Conservation (phyloP, 2,329 filamentous ascomycete species). For the Pleomassaria siparia region DNA sequence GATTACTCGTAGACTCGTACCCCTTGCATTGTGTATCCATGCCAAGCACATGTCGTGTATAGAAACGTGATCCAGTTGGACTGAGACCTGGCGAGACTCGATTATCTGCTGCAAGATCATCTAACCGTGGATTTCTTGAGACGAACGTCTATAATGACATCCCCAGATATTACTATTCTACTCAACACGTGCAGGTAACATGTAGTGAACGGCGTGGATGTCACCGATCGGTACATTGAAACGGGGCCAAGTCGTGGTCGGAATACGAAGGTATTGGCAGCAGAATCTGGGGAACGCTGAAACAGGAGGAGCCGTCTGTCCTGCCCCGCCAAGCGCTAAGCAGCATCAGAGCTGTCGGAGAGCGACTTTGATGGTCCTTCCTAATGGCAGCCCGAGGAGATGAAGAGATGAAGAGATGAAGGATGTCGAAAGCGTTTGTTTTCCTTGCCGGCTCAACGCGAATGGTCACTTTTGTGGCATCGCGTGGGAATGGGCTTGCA, state of each 20-base stretch:
- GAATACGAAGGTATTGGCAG: slow-evolving; percentile 6
- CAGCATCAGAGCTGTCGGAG: slow-evolving; percentile 18
- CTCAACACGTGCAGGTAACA: too few species aligned
- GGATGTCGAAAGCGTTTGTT: background rate
- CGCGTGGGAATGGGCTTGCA: background rate
- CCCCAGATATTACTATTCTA: too few species aligned
- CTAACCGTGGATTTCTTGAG: too few species aligned
- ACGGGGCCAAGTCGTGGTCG: background rate
- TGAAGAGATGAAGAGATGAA: too few species aligned
- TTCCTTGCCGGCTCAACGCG: background rate
- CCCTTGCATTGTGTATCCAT: too few species aligned
- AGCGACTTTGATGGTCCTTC: slow-evolving; percentile 2
- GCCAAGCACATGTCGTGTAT: too few species aligned
- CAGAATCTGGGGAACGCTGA: slow-evolving; percentile 11
- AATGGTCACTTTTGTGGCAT: background rate
- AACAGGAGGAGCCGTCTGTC: slow-evolving; percentile 8
- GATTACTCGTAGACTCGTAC: too few species aligned
- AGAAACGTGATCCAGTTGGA: too few species aligned
- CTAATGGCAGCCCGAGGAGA: background rate
- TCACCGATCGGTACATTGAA: background rate
- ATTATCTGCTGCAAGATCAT: too few species aligned
- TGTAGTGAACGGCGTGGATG: background rate
- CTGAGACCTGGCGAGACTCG: too few species aligned
- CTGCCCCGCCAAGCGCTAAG: slow-evolving; percentile 15
- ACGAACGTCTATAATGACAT: too few species aligned